Percentiles rank a stretch among this genome's conserved stretches.
phyloP scores from a whole-genome alignment of 2,329 filamentous ascomycete species.

The Colletotrichum liriopes region DNA sequence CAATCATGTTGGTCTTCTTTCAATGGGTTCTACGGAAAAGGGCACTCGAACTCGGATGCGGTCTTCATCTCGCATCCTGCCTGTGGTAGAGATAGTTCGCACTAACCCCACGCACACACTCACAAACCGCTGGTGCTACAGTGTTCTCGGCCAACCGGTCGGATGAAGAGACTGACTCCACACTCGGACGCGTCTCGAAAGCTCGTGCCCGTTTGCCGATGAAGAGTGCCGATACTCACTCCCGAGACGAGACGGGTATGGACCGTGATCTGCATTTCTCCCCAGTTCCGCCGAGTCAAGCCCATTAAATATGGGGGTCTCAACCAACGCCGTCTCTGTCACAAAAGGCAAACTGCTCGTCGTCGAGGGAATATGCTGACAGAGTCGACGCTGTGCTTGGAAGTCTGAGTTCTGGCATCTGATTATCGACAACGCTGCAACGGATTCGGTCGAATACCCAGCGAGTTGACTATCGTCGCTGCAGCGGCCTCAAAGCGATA shows the following conservation, averaged over 20 bases:
- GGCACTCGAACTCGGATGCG: neutral
- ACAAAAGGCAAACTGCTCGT: neutral
- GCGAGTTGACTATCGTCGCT: neutral
- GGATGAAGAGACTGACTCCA: neutral
- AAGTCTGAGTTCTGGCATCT: neutral
- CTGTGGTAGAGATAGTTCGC: neutral
- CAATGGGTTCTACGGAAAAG: neutral
- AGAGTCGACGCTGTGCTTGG: neutral
- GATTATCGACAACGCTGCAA: neutral
- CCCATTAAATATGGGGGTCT: neutral
- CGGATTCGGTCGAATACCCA: neutral
- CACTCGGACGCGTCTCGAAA: neutral
- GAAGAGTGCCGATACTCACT: slow-evolving; percentile 24
- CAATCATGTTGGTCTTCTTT: neutral
- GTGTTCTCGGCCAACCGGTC: neutral
- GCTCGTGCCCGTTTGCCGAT: slow-evolving; percentile 5
- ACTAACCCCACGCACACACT: slow-evolving; percentile 9
- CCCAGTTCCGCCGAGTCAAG: slow-evolving; percentile 18
- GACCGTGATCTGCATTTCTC: slow-evolving; percentile 20
- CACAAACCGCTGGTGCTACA: neutral
- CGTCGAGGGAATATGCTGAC: neutral
- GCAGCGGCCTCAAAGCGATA: neutral
- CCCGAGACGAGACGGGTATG: slow-evolving; percentile 21
- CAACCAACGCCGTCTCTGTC: neutral
- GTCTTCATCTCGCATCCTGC: neutral